A percentile compares a stretch with the other conserved stretches of the same genome.
Conservation (phyloP, 2,329 filamentous ascomycete species). For the Neofusicoccum umdonicola region DNA sequence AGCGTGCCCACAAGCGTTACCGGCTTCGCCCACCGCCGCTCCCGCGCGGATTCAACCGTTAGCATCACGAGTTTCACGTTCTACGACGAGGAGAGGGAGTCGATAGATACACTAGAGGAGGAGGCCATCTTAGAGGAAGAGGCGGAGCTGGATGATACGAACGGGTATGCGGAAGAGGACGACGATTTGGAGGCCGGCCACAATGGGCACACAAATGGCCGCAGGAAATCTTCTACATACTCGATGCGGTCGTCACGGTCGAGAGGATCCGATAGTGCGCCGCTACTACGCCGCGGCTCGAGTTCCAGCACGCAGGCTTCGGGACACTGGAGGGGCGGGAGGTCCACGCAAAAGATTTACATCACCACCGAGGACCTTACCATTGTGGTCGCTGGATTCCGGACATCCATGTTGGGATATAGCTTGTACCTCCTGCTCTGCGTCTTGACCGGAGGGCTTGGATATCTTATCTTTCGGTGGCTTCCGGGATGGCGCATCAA, state of each 20-base stretch:
- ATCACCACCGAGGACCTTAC: constrained; percentile 92
- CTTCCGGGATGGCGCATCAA: constrained; percentile 81
- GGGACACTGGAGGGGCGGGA: constrained; percentile 55
- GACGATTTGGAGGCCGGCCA: constrained; percentile 48
- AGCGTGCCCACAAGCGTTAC: constrained; percentile 92
- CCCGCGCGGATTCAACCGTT: constrained; percentile 75
- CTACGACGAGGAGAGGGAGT: constrained; percentile 70
- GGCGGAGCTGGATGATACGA: constrained; percentile 3
- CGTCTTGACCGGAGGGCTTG: constrained; percentile 69
- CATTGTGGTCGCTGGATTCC: constrained; percentile 88
- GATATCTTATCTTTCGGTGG: constrained; percentile 85
- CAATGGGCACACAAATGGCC: constrained; percentile 45
- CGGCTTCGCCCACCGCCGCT: constrained; percentile 81
- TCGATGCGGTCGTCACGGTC: constrained; percentile 43
- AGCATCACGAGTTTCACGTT: constrained; percentile 93
- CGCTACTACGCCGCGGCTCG: constrained; percentile 68
- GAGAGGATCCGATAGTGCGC: constrained; percentile 55
- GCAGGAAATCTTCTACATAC: constrained; percentile 65
- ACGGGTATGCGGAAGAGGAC: constrained; percentile 43
- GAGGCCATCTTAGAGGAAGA: constrained; percentile 27
- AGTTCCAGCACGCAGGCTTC: constrained; percentile 69
- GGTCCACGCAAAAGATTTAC: constrained; percentile 85
- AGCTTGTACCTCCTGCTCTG: constrained; percentile 69
- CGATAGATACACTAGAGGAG: constrained; percentile 30
- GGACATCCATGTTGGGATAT: constrained; percentile 69